Conservation (phyloP, 345 rosid genomes). For the Rhodamnia rubescens region DNA sequence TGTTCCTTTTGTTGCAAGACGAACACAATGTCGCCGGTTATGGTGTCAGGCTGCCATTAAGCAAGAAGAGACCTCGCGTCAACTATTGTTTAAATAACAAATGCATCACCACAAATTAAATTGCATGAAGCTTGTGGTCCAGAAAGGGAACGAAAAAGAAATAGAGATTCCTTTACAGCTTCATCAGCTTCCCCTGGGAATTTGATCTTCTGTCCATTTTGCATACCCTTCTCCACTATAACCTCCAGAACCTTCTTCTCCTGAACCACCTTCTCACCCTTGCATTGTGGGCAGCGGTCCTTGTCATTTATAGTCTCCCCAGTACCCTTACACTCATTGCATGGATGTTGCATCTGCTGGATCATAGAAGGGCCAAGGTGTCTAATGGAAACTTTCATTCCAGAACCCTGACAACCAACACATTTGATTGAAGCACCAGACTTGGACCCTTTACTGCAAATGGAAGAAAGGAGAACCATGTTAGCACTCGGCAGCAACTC, state of each 20-base stretch:
- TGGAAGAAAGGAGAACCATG: background rate
- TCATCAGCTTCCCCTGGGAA: conserved; percentile 77
- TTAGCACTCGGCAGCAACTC: background rate
- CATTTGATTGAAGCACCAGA: conserved; percentile 67
- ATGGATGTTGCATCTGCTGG: conserved; percentile 79
- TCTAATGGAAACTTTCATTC: conserved; percentile 65
- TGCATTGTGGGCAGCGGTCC: conserved; percentile 67
- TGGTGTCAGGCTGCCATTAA: conserved; percentile 16
- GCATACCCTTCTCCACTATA: conserved; percentile 69
- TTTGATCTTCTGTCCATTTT: conserved; percentile 52
- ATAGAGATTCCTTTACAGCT: conserved; percentile 23
- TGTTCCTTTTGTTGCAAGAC: conserved; percentile 43
- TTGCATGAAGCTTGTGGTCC: background rate
- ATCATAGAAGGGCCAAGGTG: conserved; percentile 69
- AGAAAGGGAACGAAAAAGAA: background rate
- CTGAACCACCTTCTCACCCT: conserved; percentile 59
- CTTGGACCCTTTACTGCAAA: conserved; percentile 59
- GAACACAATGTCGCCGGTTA: conserved; percentile 58
- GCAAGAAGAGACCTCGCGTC: background rate
- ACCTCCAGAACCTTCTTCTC: conserved; percentile 72
- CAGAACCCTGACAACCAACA: conserved; percentile 63
- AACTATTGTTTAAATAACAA: background rate
- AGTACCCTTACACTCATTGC: conserved; percentile 64
- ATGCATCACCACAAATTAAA: background rate
- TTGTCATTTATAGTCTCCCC: conserved; percentile 59